Evolutionary conservation across 768 basidiomycete species (phyloP), one percentile per base, ranked within the genome.

Genomic region (Leccinum longicurvipes): DNA sequence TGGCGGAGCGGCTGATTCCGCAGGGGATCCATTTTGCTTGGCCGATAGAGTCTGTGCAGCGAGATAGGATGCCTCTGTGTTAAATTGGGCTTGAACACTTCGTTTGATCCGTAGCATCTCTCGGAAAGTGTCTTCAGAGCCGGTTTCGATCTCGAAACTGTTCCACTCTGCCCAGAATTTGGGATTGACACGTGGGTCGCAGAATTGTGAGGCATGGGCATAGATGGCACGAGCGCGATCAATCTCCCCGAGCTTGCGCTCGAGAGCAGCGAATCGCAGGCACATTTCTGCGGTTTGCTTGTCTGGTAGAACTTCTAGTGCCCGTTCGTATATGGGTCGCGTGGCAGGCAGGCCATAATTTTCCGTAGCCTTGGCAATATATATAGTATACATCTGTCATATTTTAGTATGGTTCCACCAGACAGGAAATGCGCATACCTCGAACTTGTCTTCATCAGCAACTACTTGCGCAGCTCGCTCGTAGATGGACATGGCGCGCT

Each of bases 141-240:
- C 97, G 3, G 94, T 97, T 71, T 98, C 97, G 66, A 98, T 93
- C 74, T 99, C 97, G 76, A 98, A 99, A 50, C 79, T 79, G 71
- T 98, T 94, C 97, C 97, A 98, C 69, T 97, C 93, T 28, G 80
- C 73, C 97, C 97, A 98, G 80, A 98, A 98, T 57, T 86, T 85
- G 32, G 93, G 87, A 68, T 90, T 85, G 59, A 89, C 83, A 17
- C 96, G 83, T 12, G 96, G 96, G 69, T 98, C 96, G 72, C 96
- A 99, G 81, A 99, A 98, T 67, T 99, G 97, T 19, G 92, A 93
- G 0, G 97, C 96, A 67, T 98, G 96, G 2, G 94, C 96, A 63
- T 96, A 98, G 61, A 98, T 89, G 2, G 94, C 89, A 48, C 97
- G 85, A 12, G 97, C 97, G 24, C 97, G 83, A 75, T 99, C 97